Evolutionary conservation across 148 eudicot species (phyloP).

Genomic region (Fagopyrum homotropicum): DNA sequence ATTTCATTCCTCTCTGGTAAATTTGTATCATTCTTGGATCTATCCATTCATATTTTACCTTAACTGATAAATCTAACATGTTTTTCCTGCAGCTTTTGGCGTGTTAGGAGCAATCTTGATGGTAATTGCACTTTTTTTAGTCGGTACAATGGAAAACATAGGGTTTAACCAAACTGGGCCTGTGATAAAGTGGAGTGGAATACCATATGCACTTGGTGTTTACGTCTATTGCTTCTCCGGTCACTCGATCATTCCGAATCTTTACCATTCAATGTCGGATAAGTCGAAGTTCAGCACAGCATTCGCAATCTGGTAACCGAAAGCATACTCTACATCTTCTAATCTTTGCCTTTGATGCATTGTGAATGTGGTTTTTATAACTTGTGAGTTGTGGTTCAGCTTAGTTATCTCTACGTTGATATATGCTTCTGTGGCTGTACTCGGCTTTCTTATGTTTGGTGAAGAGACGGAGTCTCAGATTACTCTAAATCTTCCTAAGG

Average conservation of each 20-base stretch:
- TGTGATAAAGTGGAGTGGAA: slow-evolving; percentile 57
- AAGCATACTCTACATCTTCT: not conserved
- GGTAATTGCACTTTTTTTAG: slow-evolving; percentile 42
- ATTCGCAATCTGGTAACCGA: slow-evolving; percentile 15
- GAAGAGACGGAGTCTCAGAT: slow-evolving; percentile 62
- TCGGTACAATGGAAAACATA: slow-evolving; percentile 44
- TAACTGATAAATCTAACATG: not conserved
- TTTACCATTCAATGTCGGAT: slow-evolving; percentile 87
- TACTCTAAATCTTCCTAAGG: slow-evolving; percentile 67
- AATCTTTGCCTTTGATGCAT: not conserved
- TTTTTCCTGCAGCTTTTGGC: slow-evolving; percentile 54
- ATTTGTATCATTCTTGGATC: not conserved
- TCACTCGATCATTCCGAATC: slow-evolving; percentile 75
- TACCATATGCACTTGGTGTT: slow-evolving; percentile 82
- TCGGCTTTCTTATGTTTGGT: slow-evolving; percentile 91
- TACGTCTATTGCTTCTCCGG: slow-evolving; percentile 81
- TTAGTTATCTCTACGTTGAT: slow-evolving; percentile 51
- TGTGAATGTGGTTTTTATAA: not conserved
- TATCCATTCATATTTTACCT: no score
- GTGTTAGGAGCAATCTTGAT: slow-evolving; percentile 53
- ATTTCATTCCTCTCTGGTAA: slow-evolving; percentile 11
- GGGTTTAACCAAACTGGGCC: slow-evolving; percentile 63
- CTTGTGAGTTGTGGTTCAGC: slow-evolving; percentile 31
- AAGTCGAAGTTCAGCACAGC: slow-evolving; percentile 71
- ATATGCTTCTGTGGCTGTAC: slow-evolving; percentile 54